Conservation (phyloP, 179 eudicot species). For the Silene coronaria region DNA sequence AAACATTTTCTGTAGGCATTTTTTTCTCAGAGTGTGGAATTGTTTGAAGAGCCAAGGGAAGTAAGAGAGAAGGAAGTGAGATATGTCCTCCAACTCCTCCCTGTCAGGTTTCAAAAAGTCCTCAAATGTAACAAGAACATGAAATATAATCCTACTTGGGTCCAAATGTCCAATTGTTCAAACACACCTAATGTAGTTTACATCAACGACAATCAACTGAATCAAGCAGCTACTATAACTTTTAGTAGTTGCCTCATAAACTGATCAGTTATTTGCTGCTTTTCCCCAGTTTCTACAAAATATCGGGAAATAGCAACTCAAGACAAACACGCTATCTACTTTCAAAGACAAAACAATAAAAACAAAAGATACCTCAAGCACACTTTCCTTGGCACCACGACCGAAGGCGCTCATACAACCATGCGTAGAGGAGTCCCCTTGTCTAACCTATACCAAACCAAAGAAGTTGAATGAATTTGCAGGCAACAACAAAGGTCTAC, state of each 20-base stretch:
- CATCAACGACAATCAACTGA: neutral
- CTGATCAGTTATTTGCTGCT: neutral
- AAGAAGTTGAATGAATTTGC: conserved; percentile 2
- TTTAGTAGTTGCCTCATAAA: neutral
- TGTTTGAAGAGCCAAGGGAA: too few relatives aligned
- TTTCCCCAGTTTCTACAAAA: neutral
- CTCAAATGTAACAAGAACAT: neutral
- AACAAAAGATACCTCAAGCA: conserved; percentile 44
- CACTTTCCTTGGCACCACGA: conserved; percentile 32
- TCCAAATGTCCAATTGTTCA: neutral
- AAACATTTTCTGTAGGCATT: too few relatives aligned
- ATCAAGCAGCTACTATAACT: neutral
- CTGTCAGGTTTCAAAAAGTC: neutral
- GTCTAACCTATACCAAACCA: conserved; percentile 47
- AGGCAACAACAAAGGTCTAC: neutral
- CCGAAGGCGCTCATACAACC: conserved; percentile 30
- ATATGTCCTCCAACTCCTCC: too few relatives aligned
- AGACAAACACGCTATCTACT: neutral
- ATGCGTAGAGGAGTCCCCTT: conserved; percentile 22
- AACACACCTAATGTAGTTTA: neutral
- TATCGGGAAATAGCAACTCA: neutral
- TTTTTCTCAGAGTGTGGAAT: too few relatives aligned
- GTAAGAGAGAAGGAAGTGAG: too few relatives aligned
- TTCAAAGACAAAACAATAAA: neutral
- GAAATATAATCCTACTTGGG: neutral